Evolutionary conservation across 768 basidiomycete species (phyloP).

Genomic region (Boletus tylopilopsis): DNA sequence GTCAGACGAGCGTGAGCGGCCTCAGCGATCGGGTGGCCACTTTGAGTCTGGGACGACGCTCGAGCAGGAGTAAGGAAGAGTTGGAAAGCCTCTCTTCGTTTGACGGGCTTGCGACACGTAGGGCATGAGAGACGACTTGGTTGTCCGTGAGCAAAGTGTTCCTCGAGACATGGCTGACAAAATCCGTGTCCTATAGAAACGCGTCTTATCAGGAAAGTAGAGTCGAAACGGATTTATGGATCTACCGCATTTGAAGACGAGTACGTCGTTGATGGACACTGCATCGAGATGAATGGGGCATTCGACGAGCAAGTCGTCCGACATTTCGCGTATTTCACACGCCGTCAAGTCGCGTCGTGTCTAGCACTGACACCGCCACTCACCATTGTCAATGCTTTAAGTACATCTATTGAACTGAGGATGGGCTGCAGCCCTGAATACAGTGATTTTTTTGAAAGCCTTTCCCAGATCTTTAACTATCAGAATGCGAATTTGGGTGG

Average conservation of each 20-base stretch:
- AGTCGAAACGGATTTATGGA: conserved; percentile 4
- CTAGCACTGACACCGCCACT: too few species aligned
- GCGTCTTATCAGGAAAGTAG: conserved; percentile 5
- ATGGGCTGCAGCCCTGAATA: too few species aligned
- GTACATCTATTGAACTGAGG: too few species aligned
- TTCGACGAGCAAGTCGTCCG: conserved; percentile 25
- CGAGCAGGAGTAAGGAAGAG: conserved; percentile 25
- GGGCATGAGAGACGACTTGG: conserved; percentile 19
- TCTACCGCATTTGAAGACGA: conserved; percentile 31
- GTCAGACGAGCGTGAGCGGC: conserved; percentile 5
- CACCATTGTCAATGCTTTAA: too few species aligned
- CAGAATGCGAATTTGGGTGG: too few species aligned
- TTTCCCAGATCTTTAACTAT: too few species aligned
- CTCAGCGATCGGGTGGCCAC: conserved; percentile 2
- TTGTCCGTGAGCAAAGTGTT: conserved; percentile 14
- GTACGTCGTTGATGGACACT: conserved; percentile 25
- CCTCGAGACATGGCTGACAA: conserved; percentile 27
- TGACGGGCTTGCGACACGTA: conserved; percentile 29
- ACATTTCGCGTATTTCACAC: neutral
- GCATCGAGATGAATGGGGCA: conserved; percentile 32
- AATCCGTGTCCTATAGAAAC: conserved; percentile 30
- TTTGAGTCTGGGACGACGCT: conserved; percentile 1
- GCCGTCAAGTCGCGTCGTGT: neutral
- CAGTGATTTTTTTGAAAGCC: neutral
- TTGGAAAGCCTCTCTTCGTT: conserved; percentile 24